A percentile compares a stretch with the other conserved stretches of the same genome.
Evolutionary conservation across 345 rosid species (phyloP).

Genomic region (Aethionema arabicum): DNA sequence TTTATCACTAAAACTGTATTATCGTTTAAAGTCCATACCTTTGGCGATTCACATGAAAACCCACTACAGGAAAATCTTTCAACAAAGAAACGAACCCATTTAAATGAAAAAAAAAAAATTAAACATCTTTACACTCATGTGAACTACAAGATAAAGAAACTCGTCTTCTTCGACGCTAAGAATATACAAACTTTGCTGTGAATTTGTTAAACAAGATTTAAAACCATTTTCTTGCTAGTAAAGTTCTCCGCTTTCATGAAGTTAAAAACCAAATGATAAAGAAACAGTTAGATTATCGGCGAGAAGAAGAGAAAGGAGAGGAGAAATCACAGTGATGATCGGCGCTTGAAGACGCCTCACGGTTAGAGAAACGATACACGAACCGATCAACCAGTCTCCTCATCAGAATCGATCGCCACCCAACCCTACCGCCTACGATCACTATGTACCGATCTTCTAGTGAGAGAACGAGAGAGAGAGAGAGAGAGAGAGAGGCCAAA

Average conservation of each 20-base stretch:
- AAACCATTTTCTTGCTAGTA: background rate
- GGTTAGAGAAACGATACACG: slow-evolving; percentile 38
- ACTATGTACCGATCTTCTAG: background rate
- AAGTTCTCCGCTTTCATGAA: background rate
- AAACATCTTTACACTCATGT: background rate
- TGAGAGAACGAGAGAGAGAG: background rate
- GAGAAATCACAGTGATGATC: slow-evolving; percentile 30
- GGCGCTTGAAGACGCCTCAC: slow-evolving; percentile 21
- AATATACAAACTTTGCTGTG: slow-evolving; percentile 12
- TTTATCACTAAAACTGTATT: background rate
- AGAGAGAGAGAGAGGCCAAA: slow-evolving; percentile 9
- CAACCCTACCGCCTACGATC: background rate
- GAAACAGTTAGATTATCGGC: background rate
- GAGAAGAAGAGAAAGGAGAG: slow-evolving; percentile 1
- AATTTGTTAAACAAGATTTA: slow-evolving; percentile 1
- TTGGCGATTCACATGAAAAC: slow-evolving; percentile 1
- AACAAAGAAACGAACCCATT: slow-evolving; percentile 9
- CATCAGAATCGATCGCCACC: slow-evolving; percentile 41
- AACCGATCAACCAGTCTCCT: slow-evolving; percentile 41
- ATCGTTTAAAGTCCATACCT: slow-evolving; percentile 13
- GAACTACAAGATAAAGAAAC: background rate
- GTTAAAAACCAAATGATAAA: slow-evolving; percentile 9
- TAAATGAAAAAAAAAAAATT: slow-evolving; percentile 8
- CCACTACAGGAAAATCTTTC: slow-evolving; percentile 6
- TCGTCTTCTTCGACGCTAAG: slow-evolving; percentile 10